Base-by-base conservation (phyloP, 2,329 filamentous ascomycete species). In the Trichoderma sp. region DNA sequence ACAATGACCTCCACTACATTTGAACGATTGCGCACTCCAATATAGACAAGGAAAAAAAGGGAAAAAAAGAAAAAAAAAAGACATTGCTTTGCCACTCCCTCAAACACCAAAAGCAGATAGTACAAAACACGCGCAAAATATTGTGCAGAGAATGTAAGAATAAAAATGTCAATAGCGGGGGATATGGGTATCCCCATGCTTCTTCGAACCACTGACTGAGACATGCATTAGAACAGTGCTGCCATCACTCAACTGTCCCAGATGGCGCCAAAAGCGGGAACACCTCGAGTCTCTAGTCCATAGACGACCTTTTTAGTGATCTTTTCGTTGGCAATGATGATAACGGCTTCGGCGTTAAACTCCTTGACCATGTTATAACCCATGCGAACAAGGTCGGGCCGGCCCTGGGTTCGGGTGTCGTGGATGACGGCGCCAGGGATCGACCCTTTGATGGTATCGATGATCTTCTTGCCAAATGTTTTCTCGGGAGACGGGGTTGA, bases 221-320 rank as follows among this genome's bases (percentile, higher is more conserved):
- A 59, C 68, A 61, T 62, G 63, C 52, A 64, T 55, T 27, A 14
- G 16, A 6, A 3, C 19, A 29, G 58, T 10, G 19, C 40, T 43
- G n/a, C 3, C 16, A n/a, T 19, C 40, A 40, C 37, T 74, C 58
- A 83, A 61, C 81, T 82, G 71, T 94, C 92, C 81, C 90, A 94
- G 73, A 94, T 92, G 10, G 91, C 89, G 7, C 91, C 92, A 79
- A 86, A 93, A 10, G 90, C 90, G 2, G 87, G 84, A 8, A 93
- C 79, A 0, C 90, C 89, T 68, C 89, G 83, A 47, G 83, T 84
- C 79, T 93, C 90, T 62, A 94, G 80, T 10, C 86, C 89, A 76
- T 89, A 91, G 0, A 93, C 90, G 1, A 93, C 83, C 80, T 87
- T 87, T 74, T 84, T 85, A 21, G 91, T 93, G 40, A 92, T 84